These are phyloP conservation scores for Musa schizocarpa DNA, from an alignment of 176 grass and related monocot genomes.

Conservation along the genomic window DNA sequence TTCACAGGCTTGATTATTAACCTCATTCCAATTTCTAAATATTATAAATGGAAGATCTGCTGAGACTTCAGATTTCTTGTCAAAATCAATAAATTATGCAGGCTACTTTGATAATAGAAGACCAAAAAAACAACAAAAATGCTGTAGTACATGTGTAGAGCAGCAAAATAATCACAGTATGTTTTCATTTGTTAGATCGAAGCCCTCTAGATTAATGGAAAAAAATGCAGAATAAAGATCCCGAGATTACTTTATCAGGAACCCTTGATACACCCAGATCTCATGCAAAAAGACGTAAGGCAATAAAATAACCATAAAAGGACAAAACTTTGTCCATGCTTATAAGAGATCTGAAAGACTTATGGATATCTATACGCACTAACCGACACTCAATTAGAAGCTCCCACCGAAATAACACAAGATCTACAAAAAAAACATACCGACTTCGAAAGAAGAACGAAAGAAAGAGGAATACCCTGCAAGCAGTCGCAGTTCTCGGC, in stretches of 20 bases:
- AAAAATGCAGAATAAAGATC: not conserved
- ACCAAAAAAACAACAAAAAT: not conserved
- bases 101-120: not conserved
- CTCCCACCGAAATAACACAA: not conserved
- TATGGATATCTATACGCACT: not conserved
- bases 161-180: not conserved
- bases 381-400: not conserved
- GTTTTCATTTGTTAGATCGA: not conserved
- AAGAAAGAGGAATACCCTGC: not conserved
- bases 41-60: not conserved
- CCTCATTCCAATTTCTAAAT: not conserved
- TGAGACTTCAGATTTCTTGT: too few relatives aligned
- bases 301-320: not conserved
- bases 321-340: not conserved
- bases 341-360: too few relatives aligned
- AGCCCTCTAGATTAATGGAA: not conserved
- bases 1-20: not conserved
- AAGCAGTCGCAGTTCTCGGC: constrained; percentile 17
- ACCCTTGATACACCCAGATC: too few relatives aligned
- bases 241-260: not conserved
- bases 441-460: not conserved
- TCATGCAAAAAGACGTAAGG: not conserved
- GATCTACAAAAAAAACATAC: not conserved
- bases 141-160: not conserved
- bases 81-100: not conserved